Evolutionary conservation across 140 eudicot species (phyloP).

Genomic region (Anethum foeniculum): DNA sequence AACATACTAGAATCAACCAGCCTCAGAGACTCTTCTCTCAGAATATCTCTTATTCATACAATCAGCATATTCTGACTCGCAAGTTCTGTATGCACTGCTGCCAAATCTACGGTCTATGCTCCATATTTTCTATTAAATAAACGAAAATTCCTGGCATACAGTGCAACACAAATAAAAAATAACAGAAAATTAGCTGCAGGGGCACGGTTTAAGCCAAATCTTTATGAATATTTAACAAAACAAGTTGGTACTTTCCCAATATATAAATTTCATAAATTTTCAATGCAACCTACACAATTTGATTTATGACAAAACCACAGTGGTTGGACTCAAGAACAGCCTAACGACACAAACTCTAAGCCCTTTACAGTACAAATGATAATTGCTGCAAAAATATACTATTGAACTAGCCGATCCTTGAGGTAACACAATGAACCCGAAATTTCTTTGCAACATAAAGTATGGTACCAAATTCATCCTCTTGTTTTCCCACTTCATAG

Average conservation of each 20-base stretch:
- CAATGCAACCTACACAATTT: neutral
- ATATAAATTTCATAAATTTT: neutral
- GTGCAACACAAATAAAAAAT: neutral
- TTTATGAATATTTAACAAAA: neutral
- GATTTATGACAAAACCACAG: neutral
- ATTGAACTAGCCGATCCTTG: neutral
- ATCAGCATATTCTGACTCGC: neutral
- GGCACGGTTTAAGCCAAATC: neutral
- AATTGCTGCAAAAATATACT: neutral
- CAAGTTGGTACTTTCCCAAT: neutral
- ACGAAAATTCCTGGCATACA: neutral
- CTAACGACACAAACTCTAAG: neutral
- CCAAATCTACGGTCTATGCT: neutral
- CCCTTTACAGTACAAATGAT: neutral
- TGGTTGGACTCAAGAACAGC: neutral
- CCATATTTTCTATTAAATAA: neutral
- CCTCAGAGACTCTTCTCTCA: neutral
- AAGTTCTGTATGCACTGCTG: neutral
- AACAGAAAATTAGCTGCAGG: neutral
- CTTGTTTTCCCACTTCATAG: neutral
- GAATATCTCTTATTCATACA: neutral
- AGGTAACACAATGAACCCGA: neutral
- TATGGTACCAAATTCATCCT: neutral
- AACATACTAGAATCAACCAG: neutral
- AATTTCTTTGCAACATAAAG: neutral